Evolutionary conservation across 2,329 filamentous ascomycete species (phyloP), one percentile per base, ranked within the genome.

Genomic region (Aspergillus oerlinghausenensis): DNA sequence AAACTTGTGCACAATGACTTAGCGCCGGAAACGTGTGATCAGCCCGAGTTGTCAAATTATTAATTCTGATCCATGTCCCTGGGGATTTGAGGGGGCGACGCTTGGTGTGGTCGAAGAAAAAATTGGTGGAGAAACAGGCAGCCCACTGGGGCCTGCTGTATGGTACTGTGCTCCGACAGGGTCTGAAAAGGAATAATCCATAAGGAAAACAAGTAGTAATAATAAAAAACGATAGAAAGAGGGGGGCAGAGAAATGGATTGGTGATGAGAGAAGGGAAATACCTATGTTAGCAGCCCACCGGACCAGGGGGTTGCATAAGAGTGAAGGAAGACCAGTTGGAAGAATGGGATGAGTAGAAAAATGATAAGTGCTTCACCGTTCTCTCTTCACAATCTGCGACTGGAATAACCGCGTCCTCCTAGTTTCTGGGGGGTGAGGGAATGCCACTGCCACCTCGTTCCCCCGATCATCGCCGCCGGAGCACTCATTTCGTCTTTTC

Each of bases 11-110:
- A 64, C 64, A 63, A 60, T 56, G 52, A 62, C 54, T 69, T 72
- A 71, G 70, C 68, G 64, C 70, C 65, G 63, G 57, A 63, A 60
- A 47, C 60, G 54, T 61, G 59, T 63, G 64, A 70, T 61, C 60
- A 59, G 62, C 56, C 52, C 59, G 60, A 60, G 55, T 60, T 54
- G 58, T 63, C 63, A 65, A 62, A n/a, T 38, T 38, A 38, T 65
- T 59, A 60, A 57, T 52, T 45, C 52, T 55, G 51, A 49, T 52
- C 52, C 21, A 43, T 49, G 54, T 54, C 9, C 23, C 17, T 49
- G 52, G 29, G 47, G 19, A 51, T 26, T 32, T 29, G 26, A 40
- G 52, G 40, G 43, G 23, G 43, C 10, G 11, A 35, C 32, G 32
- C 32, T 35, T 35, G 32, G 32, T 35, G 29, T 35, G 29, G 11